phyloP scores from a whole-genome alignment of 2,329 filamentous ascomycete genomes.

The Penicillium freii region DNA sequence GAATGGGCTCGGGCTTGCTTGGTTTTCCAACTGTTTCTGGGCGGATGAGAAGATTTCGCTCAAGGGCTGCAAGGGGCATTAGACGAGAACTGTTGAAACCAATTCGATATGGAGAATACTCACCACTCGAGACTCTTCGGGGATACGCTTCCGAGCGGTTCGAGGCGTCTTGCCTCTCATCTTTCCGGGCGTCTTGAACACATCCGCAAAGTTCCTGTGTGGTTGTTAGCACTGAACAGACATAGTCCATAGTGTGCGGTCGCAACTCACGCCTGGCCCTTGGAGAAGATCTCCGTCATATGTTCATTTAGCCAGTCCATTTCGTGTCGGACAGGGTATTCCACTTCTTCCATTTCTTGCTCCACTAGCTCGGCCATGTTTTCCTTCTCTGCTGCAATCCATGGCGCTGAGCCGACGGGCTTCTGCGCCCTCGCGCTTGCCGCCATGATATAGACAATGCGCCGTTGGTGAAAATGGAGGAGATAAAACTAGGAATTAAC shows the following conservation, averaged over 20 bases:
- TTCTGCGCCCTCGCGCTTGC: slow-evolving; percentile 41
- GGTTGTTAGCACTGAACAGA: slow-evolving; percentile 29
- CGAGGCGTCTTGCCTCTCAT: slow-evolving; percentile 50
- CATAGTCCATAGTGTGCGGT: slow-evolving; percentile 6
- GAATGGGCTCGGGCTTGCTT: slow-evolving; percentile 35
- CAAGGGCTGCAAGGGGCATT: slow-evolving; percentile 40
- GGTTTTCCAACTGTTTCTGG: slow-evolving; percentile 38
- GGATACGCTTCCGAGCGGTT: slow-evolving; percentile 45
- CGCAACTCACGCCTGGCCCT: slow-evolving; percentile 73
- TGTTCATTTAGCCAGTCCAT: slow-evolving; percentile 98
- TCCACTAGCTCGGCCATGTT: slow-evolving; percentile 73
- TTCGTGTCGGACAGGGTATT: slow-evolving; percentile 88
- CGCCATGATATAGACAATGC: slow-evolving; percentile 45
- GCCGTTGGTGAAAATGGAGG: slow-evolving; percentile 21
- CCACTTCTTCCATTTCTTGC: slow-evolving; percentile 87
- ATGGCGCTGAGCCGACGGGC: slow-evolving; percentile 75
- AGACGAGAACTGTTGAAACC: slow-evolving; percentile 3
- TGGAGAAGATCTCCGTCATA: slow-evolving; percentile 89
- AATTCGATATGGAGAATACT: slow-evolving; percentile 22
- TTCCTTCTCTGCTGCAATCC: slow-evolving; percentile 80
- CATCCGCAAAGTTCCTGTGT: slow-evolving; percentile 78
- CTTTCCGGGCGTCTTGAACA: slow-evolving; percentile 72
- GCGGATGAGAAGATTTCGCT: slow-evolving; percentile 49
- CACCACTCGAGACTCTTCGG: slow-evolving; percentile 46
- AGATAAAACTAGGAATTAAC: slow-evolving; percentile 6